Conservation (phyloP, 257 asterid species). For the Solanum gracilifrons region DNA sequence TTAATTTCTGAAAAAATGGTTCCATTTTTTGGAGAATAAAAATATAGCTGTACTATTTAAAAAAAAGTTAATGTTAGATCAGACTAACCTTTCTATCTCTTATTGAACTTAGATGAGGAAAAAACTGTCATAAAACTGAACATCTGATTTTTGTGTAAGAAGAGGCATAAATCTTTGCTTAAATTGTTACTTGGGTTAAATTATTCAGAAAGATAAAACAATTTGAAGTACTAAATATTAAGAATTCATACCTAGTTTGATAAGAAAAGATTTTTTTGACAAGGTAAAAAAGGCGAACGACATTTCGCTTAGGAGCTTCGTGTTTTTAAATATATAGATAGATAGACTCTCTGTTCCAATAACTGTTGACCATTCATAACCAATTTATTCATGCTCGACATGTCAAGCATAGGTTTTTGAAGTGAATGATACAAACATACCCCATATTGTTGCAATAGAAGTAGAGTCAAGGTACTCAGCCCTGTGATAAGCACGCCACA, state of each 20-base stretch:
- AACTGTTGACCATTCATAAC: neutral
- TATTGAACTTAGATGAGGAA: neutral
- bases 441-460: conserved; percentile 93
- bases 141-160: neutral
- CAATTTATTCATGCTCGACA: neutral
- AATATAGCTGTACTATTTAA: neutral
- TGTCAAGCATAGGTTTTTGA: neutral
- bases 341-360: neutral
- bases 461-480: conserved; percentile 71
- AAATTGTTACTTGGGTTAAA: neutral
- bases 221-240: neutral
- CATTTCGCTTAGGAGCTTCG: neutral
- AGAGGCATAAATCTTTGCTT: neutral
- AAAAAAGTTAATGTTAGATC: neutral
- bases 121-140: neutral
- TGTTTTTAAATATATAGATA: neutral
- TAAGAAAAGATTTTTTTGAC: neutral
- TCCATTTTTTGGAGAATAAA: neutral
- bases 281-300: neutral
- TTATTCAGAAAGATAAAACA: neutral
- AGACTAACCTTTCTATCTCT: neutral
- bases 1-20: neutral
- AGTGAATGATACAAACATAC: conserved; percentile 21
- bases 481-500: conserved; percentile 94
- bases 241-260: neutral